These are phyloP conservation scores for Collybiopsis luxurians DNA, from an alignment of 768 basidiomycete species.

Conservation along the genomic window DNA sequence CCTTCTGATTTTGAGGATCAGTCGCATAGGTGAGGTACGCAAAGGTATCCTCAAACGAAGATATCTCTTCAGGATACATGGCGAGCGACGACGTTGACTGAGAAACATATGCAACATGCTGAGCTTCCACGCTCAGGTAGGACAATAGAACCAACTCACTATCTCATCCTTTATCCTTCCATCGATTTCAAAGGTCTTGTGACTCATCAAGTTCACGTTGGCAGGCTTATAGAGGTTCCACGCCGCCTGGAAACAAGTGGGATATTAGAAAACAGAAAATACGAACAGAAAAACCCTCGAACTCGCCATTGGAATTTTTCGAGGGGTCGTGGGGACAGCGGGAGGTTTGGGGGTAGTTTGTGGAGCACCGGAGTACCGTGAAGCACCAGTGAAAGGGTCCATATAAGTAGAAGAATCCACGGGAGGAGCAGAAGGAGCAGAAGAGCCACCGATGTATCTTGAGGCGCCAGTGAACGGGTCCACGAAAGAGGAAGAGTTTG, in stretches of 20 bases:
- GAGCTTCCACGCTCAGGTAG: background rate
- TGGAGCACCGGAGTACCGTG: constrained; percentile 52
- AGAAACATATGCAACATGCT: background rate
- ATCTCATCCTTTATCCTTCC: constrained; percentile 64
- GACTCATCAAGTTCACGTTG: constrained; percentile 72
- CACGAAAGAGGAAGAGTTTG: constrained; percentile 38
- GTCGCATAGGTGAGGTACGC: constrained; percentile 51
- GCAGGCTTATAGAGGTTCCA: constrained; percentile 84
- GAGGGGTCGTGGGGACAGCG: constrained; percentile 27
- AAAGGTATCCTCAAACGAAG: constrained; percentile 60
- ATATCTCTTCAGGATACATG: constrained; percentile 63
- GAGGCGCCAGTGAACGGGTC: constrained; percentile 78
- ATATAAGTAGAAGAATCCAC: constrained; percentile 33
- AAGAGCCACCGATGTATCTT: constrained; percentile 46
- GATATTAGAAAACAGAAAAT: background rate
- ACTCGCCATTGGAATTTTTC: constrained; percentile 48
- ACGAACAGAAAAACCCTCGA: background rate
- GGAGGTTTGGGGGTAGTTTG: constrained; percentile 29
- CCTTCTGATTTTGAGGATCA: constrained; percentile 26
- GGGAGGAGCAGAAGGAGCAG: constrained; percentile 30
- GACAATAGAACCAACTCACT: constrained; percentile 37
- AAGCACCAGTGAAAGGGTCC: constrained; percentile 73
- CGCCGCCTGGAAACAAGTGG: constrained; percentile 41
- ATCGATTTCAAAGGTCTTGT: constrained; percentile 75
- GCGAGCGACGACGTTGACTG: constrained; percentile 73